Evolutionary conservation across 495 filamentous ascomycete genomes (phyloP), one percentile per base, ranked within the genome.

Genomic region (Annulohypoxylon stygium): DNA sequence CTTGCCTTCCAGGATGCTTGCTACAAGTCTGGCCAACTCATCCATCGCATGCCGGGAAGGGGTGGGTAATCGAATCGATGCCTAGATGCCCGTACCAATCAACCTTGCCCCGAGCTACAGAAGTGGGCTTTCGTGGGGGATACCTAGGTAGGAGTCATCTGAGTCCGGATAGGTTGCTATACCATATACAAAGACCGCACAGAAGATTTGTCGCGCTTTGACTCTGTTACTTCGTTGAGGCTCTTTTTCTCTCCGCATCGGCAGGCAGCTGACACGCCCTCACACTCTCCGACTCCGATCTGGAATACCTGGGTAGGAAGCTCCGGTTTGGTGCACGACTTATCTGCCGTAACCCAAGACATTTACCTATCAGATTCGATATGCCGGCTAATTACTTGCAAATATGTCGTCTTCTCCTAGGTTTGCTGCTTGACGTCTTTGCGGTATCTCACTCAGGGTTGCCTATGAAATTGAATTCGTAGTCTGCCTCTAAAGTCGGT

Each of bases 41-140:
- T 69, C 23, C 53, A 66, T 53, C 25, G 43, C 45, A 62, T 64
- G 57, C 18, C 53, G 30, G 34, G 71, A 43, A 71, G 63, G 33
- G 47, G 72, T 60, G 57, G 63, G 43, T 64, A 59, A 54, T 39
- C 41, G 43, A 57, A 61, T 53, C 53, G 64, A 65, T 55, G 58
- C 36, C 63, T 54, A 66, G 25, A 47, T 47, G 34, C 63, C 63
- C 59, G 72, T 70, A 51, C 67, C 72, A 75, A 75, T 75, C 63
- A 68, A 39, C 63, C 64, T 70, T 55, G 33, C 61, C 41, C 67
- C 36, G 58, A 53, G 2, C 7, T 59, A 58, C 59, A 70, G 62
- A 61, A 71, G 67, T 70, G 72, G 67, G 59, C 59, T 75, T 23
- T 75, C 67, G 67, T 68, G 72, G 63, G 72, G 72, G 67, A 70